Evolutionary conservation across 176 grass and related monocot genomes (phyloP), one percentile per base, ranked within the genome.

Genomic region (Raddia guianensis): DNA sequence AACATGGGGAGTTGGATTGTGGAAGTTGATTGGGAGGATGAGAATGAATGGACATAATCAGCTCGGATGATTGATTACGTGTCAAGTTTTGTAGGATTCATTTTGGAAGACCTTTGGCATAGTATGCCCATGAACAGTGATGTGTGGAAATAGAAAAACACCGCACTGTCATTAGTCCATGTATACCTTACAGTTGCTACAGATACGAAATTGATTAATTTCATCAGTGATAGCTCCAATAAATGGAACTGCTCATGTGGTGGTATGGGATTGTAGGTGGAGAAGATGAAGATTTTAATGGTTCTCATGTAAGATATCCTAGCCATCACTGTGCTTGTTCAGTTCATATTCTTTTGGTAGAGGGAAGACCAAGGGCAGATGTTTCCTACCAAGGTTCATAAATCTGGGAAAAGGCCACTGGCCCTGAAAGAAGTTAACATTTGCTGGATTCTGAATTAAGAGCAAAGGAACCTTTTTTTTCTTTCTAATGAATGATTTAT

Each of bases 321-420:
- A 40, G 19, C 15, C 47, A 76, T 74, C n/a, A 54, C 15, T 43
- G 12, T 78, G 58, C 42, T 8, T 62, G 16, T 87, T 73, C 52
- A 34, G 68, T 50, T 85, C 57, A 77, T 77, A 32, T 52, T 71
- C 9, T 72, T 0, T 77, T 77, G n/a, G 12, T 59, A 40, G 52
- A 46, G 12, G 20, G 66, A 50, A 78, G 35, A 55, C 5, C 10
- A 6, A 72, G 44, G 27, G 49, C 19, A 82, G 44, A 85, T 82
- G 73, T 64, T 33, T 89, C 32, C 37, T 80, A 80, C 21, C 72
- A 73, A 60, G 86, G 70, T 83, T 74, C 61, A 79, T 33, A 68
- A 35, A 59, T 68, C 49, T 58, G 34, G 9, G 18, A 57, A 65
- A 49, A 15, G 16, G 37, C 6, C 52, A 85, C 63, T 5, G 47